Percentiles rank a stretch among this genome's conserved stretches.
phyloP scores from a whole-genome alignment of 805 yeast species.

The Candida nonsorbophila region DNA sequence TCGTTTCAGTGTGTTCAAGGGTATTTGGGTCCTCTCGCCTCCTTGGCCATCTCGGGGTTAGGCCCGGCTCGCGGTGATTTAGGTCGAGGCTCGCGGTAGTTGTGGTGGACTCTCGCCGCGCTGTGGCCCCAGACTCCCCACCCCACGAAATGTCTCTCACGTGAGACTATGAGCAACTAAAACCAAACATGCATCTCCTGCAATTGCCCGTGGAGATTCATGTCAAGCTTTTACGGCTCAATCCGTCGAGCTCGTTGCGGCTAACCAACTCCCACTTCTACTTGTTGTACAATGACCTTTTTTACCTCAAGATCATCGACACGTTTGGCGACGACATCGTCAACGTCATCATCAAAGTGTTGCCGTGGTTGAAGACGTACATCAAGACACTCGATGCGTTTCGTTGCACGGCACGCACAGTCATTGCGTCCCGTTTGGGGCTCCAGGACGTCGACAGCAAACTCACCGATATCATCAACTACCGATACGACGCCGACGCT shows the following conservation, averaged over 20 bases:
- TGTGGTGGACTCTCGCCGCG: too few relatives aligned
- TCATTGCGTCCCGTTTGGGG: constrained; percentile 20
- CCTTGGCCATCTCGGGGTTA: too few relatives aligned
- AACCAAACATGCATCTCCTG: too few relatives aligned
- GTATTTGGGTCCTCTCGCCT: too few relatives aligned
- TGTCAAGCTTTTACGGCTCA: constrained; percentile 23
- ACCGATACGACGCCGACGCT: background rate
- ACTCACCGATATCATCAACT: constrained; percentile 15
- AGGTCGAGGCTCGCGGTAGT: too few relatives aligned
- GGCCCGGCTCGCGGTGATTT: too few relatives aligned
- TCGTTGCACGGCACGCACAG: constrained; percentile 18
- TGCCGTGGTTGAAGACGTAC: constrained; percentile 34
- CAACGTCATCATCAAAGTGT: constrained; percentile 23
- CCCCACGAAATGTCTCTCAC: too few relatives aligned
- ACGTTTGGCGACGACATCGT: constrained; percentile 34
- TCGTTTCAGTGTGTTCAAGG: too few relatives aligned
- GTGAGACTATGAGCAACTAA: too few relatives aligned
- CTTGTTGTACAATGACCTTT: constrained; percentile 45
- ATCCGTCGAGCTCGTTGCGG: constrained; percentile 30
- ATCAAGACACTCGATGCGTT: constrained; percentile 35
- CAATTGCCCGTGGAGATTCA: constrained; percentile 43
- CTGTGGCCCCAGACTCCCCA: too few relatives aligned
- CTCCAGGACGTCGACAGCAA: constrained; percentile 17
- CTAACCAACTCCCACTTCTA: constrained; percentile 40
- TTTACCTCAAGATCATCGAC: constrained; percentile 30